phyloP scores from a whole-genome alignment of 1,284 basidiomycete species.

The Rhodotorula sp. region DNA sequence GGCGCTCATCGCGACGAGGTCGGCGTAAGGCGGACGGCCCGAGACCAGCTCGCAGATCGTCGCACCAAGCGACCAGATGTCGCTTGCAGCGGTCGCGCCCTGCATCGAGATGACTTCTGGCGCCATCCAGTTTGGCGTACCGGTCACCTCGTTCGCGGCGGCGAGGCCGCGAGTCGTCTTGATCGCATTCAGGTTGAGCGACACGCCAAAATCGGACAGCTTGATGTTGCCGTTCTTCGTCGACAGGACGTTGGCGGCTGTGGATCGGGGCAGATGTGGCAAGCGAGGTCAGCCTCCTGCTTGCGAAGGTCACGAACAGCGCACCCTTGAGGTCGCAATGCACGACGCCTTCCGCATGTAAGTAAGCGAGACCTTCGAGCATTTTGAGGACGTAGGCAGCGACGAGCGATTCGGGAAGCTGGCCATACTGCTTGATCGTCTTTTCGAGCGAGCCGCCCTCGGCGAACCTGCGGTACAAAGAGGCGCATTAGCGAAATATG shows the following conservation, averaged over 20 bases:
- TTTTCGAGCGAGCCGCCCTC: slow-evolving; percentile 91
- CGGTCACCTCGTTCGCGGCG: slow-evolving; percentile 65
- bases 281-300: no score
- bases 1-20: slow-evolving; percentile 51
- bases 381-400: slow-evolving; percentile 90
- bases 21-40: slow-evolving; percentile 84
- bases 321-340: slow-evolving; percentile 56
- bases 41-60: slow-evolving; percentile 91
- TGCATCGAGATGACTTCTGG: slow-evolving; percentile 82
- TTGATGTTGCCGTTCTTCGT: slow-evolving; percentile 72
- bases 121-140: slow-evolving; percentile 98
- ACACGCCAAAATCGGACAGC: slow-evolving; percentile 60
- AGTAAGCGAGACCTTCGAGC: slow-evolving; percentile 83
- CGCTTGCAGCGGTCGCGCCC: slow-evolving; percentile 58
- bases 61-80: slow-evolving; percentile 89
- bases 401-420: slow-evolving; percentile 82
- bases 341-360: slow-evolving; percentile 60
- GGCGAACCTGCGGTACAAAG: slow-evolving; percentile 63
- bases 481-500: neutral
- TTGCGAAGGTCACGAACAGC: neutral
- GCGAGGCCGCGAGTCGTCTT: slow-evolving; percentile 32
- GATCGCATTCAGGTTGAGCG: slow-evolving; percentile 52
- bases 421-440: slow-evolving; percentile 85
- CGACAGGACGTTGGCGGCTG: slow-evolving; percentile 58
- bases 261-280: neutral